Conservation (phyloP, 257 asterid species). For the Solanum rostratum region DNA sequence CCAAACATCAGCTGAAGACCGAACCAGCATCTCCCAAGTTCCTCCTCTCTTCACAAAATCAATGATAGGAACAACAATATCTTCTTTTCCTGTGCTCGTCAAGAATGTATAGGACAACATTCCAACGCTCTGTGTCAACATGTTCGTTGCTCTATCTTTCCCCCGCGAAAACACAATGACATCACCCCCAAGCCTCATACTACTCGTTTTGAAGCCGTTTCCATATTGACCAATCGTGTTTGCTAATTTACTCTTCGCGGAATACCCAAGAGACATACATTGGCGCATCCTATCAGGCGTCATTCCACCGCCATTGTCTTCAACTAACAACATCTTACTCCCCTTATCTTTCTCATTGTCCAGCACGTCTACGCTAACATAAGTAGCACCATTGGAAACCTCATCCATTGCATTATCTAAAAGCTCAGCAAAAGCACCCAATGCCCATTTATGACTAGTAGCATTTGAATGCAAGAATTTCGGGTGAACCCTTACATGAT, state of each 20-base stretch:
- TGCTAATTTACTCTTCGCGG: conserved; percentile 68
- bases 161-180: conserved; percentile 71
- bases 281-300: conserved; percentile 83
- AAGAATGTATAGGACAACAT: conserved; percentile 61
- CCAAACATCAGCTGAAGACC: conserved; percentile 37
- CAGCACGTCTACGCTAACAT: conserved; percentile 47
- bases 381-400: conserved; percentile 57
- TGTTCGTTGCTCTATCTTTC: conserved; percentile 32
- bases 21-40: conserved; percentile 34
- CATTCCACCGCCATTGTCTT: conserved; percentile 99
- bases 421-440: conserved; percentile 94
- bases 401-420: conserved; percentile 77
- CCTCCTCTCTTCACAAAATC: conserved; percentile 47
- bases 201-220: conserved; percentile 81
- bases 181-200: conserved; percentile 93
- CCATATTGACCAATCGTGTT: conserved; percentile 93
- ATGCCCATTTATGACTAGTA: conserved; percentile 85
- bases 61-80: conserved; percentile 78
- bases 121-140: conserved; percentile 65
- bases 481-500: conserved; percentile 63
- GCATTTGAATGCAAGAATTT: conserved; percentile 86
- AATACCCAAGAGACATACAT: conserved; percentile 97
- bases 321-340: conserved; percentile 44
- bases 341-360: conserved; percentile 27
- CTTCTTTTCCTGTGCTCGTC: conserved; percentile 62